Evolutionary conservation across 495 filamentous ascomycete genomes (phyloP).

Genomic region (Cladorrhinum samala): DNA sequence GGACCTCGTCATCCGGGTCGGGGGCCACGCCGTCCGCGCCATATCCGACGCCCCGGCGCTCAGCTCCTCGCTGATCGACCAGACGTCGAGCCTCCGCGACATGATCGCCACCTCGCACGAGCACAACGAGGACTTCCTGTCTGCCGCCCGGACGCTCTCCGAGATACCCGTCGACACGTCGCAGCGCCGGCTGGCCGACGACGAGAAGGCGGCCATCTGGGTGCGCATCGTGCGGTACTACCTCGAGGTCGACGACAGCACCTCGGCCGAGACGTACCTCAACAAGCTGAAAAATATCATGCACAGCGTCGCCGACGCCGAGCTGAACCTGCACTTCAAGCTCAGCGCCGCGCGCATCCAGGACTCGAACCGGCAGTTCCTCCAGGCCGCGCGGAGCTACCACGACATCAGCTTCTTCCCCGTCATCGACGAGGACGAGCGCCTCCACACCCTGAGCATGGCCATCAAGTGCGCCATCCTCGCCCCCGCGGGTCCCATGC

Average conservation of each 20-base stretch:
- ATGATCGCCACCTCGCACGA: slow-evolving; percentile 81
- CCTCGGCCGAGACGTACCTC: slow-evolving; percentile 73
- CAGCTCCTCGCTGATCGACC: slow-evolving; percentile 71
- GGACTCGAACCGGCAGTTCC: slow-evolving; percentile 81
- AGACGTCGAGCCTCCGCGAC: slow-evolving; percentile 74
- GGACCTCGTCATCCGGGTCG: slow-evolving; percentile 62
- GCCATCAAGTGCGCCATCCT: slow-evolving; percentile 95
- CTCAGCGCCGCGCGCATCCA: slow-evolving; percentile 88
- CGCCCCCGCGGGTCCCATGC: slow-evolving; percentile 81
- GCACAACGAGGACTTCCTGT: slow-evolving; percentile 67
- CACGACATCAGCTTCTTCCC: slow-evolving; percentile 72
- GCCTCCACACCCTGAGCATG: slow-evolving; percentile 73
- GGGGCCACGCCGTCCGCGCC: slow-evolving; percentile 58
- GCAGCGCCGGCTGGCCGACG: slow-evolving; percentile 72
- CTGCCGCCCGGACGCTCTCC: slow-evolving; percentile 69
- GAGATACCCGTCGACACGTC: slow-evolving; percentile 83
- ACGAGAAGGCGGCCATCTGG: slow-evolving; percentile 75
- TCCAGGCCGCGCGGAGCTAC: slow-evolving; percentile 84
- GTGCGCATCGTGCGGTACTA: slow-evolving; percentile 92
- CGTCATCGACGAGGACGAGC: slow-evolving; percentile 73
- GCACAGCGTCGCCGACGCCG: slow-evolving; percentile 64
- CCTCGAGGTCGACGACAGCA: slow-evolving; percentile 90
- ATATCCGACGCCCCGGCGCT: slow-evolving; percentile 41
- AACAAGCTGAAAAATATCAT: slow-evolving; percentile 92
- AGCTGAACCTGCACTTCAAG: slow-evolving; percentile 74